A percentile compares a stretch with the other conserved stretches of the same genome.
Conservation (phyloP, 2,329 filamentous ascomycete genomes). For the Diaporthe caulivora region DNA sequence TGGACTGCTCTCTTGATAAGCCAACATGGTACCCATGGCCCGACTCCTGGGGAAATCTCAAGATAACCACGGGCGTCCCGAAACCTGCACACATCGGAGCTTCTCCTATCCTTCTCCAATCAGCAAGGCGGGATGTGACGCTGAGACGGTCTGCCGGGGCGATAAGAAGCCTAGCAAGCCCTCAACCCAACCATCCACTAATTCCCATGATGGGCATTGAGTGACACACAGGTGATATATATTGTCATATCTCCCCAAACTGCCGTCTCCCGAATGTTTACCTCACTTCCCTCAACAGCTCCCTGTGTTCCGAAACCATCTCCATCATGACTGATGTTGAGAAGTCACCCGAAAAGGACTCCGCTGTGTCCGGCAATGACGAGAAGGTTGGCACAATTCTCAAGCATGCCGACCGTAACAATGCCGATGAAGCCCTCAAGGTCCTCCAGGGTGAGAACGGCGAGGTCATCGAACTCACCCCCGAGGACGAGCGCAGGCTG, state of each 20-base stretch:
- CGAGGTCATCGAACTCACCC: constrained; percentile 51
- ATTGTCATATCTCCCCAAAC: background rate
- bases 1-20: constrained; percentile 9
- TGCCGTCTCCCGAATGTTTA: background rate
- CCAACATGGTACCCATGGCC: background rate
- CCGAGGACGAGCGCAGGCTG: constrained; percentile 55
- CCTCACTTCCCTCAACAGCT: background rate
- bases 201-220: constrained; percentile 7
- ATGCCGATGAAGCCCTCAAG: constrained; percentile 58
- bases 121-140: constrained; percentile 12
- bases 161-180: constrained; percentile 22
- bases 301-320: background rate
- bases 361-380: background rate
- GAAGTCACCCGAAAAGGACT: constrained; percentile 38
- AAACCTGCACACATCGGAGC: background rate
- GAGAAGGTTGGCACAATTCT: constrained; percentile 38
- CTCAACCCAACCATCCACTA: constrained; percentile 2
- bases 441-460: constrained; percentile 52
- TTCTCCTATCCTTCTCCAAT: constrained; percentile 13
- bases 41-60: background rate
- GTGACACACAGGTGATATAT: background rate
- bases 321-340: constrained; percentile 38
- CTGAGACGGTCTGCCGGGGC: constrained; percentile 17
- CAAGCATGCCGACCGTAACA: constrained; percentile 53
- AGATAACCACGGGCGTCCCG: background rate